Evolutionary conservation across 352 stramenopile species (phyloP), one percentile per base, ranked within the genome.

Genomic region (Elongisporangium prolatum): DNA sequence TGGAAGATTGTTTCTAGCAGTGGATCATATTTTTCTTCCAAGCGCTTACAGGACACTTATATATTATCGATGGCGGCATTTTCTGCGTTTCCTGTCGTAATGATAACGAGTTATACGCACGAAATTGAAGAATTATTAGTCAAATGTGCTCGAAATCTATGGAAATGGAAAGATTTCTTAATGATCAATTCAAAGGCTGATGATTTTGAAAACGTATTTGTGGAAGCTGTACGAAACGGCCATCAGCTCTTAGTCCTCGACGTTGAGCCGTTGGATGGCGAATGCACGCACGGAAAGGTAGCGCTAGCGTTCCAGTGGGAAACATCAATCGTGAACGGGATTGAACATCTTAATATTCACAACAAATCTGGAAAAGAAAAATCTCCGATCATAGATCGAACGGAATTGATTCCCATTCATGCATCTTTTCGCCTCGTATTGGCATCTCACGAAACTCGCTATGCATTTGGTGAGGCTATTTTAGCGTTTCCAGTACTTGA

Each of bases 161-260:
- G 74, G 76, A 50, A 65, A 13, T 89, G 78, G 74, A 48, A 54
- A 3, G 49, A 84, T 0, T 69, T 85, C 3, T 58, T 69, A 44
- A 82, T 84, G 71, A 61, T 84, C 1, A 72, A 65, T 34, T 59
- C 65, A 9, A 67, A 61, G 49, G 69, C 68, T 0, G 7, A 21
- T 4, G 74, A 83, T 22, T 71, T 90, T 17, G 52, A 75, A 9
- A 21, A 65, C 0, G 67, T 70, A 0, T 54, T 90, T 13, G 20
- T 25, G 5, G n/a, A 52, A 2, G 76, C 80, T 16, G 66, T 85
- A n/a, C 51, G 48, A 16, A 60, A 78, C 9, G 80, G 78, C 1
- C 65, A 86, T 11, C 78, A 88, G 52, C 44, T 90, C 7, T 20
- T 90, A 17, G 75, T 90, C 6, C 57, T 90, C 0, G 80, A 88